A percentile compares a stretch with the other conserved stretches of the same genome.
These are phyloP conservation scores for Candida glucosophila DNA, from an alignment of 1,139 yeast species.

Conservation along the genomic window DNA sequence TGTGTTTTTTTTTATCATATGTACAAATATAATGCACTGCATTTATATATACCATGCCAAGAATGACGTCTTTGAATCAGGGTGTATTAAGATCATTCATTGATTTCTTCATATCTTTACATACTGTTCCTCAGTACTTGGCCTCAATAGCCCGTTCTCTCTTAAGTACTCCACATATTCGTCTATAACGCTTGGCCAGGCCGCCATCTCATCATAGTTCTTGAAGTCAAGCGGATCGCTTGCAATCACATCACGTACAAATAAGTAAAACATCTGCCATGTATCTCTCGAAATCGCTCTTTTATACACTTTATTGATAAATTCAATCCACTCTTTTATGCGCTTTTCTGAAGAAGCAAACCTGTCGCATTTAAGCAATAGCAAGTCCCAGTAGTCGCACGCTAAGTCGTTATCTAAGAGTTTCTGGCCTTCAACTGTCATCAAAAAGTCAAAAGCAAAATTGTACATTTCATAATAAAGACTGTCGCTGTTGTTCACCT, in stretches of 20 bases:
- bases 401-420: conserved; percentile 58
- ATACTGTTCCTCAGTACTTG: conserved; percentile 1
- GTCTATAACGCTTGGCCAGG: conserved; percentile 91
- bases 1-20: no score
- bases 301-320: conserved; percentile 28
- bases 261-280: conserved; percentile 78
- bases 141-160: conserved; percentile 16
- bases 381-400: conserved; percentile 66
- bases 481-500: conserved; percentile 17
- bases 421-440: conserved; percentile 51
- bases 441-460: conserved; percentile 60
- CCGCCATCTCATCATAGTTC: conserved; percentile 66
- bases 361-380: conserved; percentile 30
- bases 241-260: conserved; percentile 43
- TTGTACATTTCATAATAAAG: conserved; percentile 54
- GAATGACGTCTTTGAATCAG: conserved; percentile 8
- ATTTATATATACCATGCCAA: no score
- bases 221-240: conserved; percentile 39
- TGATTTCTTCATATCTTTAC: conserved; percentile 2
- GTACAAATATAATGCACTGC: no score
- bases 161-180: conserved; percentile 62
- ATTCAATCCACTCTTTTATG: conserved; percentile 46
- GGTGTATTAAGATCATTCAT: conserved; percentile 5
- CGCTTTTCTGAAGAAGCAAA: conserved; percentile 9
- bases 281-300: conserved; percentile 57